phyloP scores from a whole-genome alignment of 2,329 filamentous ascomycete species.

The Nigrospora oryzae region DNA sequence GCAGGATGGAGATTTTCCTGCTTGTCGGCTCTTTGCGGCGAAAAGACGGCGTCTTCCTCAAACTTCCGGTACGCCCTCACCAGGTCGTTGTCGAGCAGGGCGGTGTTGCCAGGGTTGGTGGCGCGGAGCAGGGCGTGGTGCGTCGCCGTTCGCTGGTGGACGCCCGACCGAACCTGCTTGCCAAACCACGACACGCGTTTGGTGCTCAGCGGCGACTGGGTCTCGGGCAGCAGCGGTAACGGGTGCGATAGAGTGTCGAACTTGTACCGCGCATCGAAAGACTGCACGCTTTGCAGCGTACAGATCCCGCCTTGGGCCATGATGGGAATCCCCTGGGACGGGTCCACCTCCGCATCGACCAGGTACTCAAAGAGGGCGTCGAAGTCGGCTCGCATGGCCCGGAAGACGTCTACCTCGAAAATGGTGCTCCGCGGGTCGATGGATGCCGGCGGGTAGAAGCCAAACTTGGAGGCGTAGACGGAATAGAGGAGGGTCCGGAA shows the following conservation, averaged over 20 bases:
- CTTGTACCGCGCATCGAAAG: slow-evolving; percentile 55
- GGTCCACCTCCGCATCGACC: slow-evolving; percentile 51
- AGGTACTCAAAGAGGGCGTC: slow-evolving; percentile 62
- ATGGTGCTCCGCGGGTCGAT: slow-evolving; percentile 29
- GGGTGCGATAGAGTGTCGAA: slow-evolving; percentile 55
- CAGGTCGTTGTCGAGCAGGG: slow-evolving; percentile 40
- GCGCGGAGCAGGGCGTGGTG: slow-evolving; percentile 45
- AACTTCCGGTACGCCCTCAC: slow-evolving; percentile 63
- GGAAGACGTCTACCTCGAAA: slow-evolving; percentile 51
- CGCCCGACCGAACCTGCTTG: slow-evolving; percentile 30
- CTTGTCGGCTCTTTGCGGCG: slow-evolving; percentile 44
- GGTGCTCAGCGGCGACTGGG: slow-evolving; percentile 8
- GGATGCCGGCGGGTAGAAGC: slow-evolving; percentile 60
- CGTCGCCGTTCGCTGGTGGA: slow-evolving; percentile 38
- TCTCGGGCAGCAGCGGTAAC: slow-evolving; percentile 56
- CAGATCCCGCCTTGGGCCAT: slow-evolving; percentile 60
- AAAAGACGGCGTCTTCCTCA: slow-evolving; percentile 49
- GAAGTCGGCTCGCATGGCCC: slow-evolving; percentile 61
- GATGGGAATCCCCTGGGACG: slow-evolving; percentile 38
- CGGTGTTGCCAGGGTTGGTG: slow-evolving; percentile 32
- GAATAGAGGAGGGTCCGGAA: slow-evolving; percentile 62
- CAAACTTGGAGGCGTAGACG: slow-evolving; percentile 59
- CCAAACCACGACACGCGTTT: slow-evolving; percentile 33
- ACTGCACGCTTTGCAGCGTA: slow-evolving; percentile 57
- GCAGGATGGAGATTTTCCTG: slow-evolving; percentile 46